phyloP scores from a whole-genome alignment of 371 early-diverging fungal genomes.

The Actinomortierella ambigua region DNA sequence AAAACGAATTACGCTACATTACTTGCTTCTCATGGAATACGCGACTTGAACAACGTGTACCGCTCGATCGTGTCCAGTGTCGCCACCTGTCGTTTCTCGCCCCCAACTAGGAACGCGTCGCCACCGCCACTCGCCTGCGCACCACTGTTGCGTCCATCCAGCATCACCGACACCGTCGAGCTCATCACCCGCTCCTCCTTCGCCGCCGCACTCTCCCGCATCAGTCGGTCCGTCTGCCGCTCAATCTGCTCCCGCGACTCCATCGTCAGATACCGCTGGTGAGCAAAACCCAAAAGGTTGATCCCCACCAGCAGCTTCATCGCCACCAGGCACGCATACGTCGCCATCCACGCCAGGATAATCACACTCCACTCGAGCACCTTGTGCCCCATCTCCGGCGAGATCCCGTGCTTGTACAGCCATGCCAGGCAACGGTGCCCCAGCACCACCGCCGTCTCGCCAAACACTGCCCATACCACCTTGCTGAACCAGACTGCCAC shows the following conservation, averaged over 20 bases:
- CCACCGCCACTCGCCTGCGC: constrained; percentile 6
- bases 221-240: constrained; percentile 50
- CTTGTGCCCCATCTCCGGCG: constrained; percentile 22
- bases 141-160: constrained; percentile 20
- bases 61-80: constrained; percentile 88
- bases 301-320: constrained; percentile 77
- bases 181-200: constrained; percentile 63
- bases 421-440: constrained; percentile 10
- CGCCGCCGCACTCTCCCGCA: constrained; percentile 56
- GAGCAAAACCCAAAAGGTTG: constrained; percentile 72
- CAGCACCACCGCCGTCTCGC: constrained; percentile 6
- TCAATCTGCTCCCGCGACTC: constrained; percentile 60
- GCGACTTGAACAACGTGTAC: constrained; percentile 88
- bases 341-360: constrained; percentile 24
- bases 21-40: constrained; percentile 68
- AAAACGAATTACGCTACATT: background rate
- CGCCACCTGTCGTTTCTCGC: constrained; percentile 19
- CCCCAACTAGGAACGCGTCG: constrained; percentile 26
- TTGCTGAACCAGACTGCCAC: constrained; percentile 14
- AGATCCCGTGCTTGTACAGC: constrained; percentile 23
- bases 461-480: constrained; percentile 15
- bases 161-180: constrained; percentile 23
- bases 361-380: constrained; percentile 32
- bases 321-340: constrained; percentile 57
- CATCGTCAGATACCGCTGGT: constrained; percentile 65